phyloP scores from a whole-genome alignment of 148 eudicot genomes.

The Fallopia convolvulus region DNA sequence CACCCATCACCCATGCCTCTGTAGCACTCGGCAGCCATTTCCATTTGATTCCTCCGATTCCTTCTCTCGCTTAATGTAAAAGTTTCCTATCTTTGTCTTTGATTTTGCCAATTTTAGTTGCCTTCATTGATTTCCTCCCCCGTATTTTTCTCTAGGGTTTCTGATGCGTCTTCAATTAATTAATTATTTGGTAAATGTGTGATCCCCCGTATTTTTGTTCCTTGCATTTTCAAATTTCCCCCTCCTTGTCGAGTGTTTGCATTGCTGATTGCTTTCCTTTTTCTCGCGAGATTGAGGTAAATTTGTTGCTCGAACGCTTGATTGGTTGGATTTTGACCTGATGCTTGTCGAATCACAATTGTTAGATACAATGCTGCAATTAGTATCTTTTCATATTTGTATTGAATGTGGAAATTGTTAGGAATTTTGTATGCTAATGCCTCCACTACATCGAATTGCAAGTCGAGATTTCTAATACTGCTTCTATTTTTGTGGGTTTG shows the following conservation, averaged over 20 bases:
- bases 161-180: neutral
- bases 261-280: neutral
- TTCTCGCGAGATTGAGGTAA: constrained; percentile 6
- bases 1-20: neutral
- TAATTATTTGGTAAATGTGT: neutral
- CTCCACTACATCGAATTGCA: neutral
- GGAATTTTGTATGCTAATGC: neutral
- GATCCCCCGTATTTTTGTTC: neutral
- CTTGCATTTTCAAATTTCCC: neutral
- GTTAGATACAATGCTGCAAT: neutral
- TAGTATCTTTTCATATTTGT: neutral
- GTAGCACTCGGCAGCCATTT: neutral
- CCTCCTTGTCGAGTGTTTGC: neutral
- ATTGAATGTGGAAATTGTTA: neutral
- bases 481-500: neutral
- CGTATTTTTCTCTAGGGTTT: neutral
- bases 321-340: neutral
- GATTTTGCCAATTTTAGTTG: neutral
- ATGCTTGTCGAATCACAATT: neutral
- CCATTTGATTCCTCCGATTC: neutral
- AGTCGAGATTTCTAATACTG: neutral
- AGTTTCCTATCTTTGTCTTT: neutral
- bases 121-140: neutral
- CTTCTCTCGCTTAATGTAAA: neutral
- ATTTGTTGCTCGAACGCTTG: neutral